Evolutionary conservation across 257 asterid genomes (phyloP).

Genomic region (Ehretia macrophylla): DNA sequence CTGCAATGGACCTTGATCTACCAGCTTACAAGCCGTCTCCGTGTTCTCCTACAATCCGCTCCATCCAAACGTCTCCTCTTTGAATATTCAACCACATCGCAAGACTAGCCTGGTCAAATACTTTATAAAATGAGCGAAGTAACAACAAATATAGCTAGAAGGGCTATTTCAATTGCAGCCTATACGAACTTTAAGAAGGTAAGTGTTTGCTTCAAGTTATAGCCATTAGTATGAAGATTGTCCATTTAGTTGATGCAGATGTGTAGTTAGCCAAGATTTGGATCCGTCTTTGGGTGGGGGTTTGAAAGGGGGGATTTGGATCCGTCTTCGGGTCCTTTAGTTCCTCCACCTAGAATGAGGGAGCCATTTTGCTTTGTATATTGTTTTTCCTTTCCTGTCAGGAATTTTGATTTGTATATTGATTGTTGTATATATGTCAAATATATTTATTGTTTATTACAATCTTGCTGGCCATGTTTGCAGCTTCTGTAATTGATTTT

Average conservation of each 20-base stretch:
- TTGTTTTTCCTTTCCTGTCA: neutral
- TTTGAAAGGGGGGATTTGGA: no score
- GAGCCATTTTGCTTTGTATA: neutral
- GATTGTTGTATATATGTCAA: slow-evolving; percentile 9
- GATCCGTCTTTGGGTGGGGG: neutral
- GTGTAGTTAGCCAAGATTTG: neutral
- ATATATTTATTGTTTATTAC: neutral
- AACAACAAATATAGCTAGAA: neutral
- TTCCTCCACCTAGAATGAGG: neutral
- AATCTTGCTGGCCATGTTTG: no score
- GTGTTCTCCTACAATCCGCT: slow-evolving; percentile 87
- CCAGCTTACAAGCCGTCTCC: slow-evolving; percentile 90
- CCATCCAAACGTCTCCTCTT: slow-evolving; percentile 91
- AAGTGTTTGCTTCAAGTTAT: neutral
- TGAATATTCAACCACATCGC: slow-evolving; percentile 89
- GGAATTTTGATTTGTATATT: neutral
- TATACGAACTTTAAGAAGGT: neutral
- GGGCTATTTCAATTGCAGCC: neutral
- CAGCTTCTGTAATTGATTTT: no score
- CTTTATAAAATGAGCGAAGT: slow-evolving; percentile 3
- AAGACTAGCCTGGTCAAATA: slow-evolving; percentile 45
- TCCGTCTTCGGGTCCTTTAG: no score
- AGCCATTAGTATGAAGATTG: neutral
- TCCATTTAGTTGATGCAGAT: no score
- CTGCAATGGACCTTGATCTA: slow-evolving; percentile 99